These are phyloP conservation scores for Rhynchospora pubera DNA, from an alignment of 176 grass and related monocot species.

Conservation along the genomic window DNA sequence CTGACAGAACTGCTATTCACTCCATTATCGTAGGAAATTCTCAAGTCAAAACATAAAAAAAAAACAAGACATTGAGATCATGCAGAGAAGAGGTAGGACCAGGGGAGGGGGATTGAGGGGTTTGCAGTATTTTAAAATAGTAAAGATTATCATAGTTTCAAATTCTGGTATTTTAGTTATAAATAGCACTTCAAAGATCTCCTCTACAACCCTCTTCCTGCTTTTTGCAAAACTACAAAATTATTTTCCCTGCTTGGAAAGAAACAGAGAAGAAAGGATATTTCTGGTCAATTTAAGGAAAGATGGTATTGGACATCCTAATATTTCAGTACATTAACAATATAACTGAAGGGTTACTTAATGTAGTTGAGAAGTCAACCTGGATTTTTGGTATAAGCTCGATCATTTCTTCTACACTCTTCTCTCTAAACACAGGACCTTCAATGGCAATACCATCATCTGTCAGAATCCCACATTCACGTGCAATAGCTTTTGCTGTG, in stretches of 20 bases:
- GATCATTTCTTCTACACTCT: conserved; percentile 63
- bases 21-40: not conserved
- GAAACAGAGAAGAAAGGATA: not conserved
- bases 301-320: not conserved
- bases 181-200: not conserved
- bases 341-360: conserved; percentile 16
- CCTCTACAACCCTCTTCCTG: not conserved
- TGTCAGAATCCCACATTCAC: conserved; percentile 96
- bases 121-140: not conserved
- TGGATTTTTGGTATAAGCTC: conserved; percentile 87
- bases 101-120: not conserved
- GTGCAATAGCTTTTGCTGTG: conserved; percentile 87
- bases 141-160: not conserved
- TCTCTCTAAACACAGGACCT: conserved; percentile 83
- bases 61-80: conserved; percentile 10
- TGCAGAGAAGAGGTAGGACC: not conserved
- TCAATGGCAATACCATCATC: conserved; percentile 83
- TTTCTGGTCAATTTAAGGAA: not conserved
- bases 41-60: not conserved
- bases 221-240: not conserved
- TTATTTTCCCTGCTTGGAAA: not conserved
- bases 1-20: not conserved
- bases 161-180: not conserved
- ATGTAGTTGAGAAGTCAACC: conserved; percentile 37
- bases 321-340: not conserved